A percentile compares a stretch with the other conserved stretches of the same genome.
Conservation (phyloP, 2,329 filamentous ascomycete genomes). For the Nannizziopsis barbatae region DNA sequence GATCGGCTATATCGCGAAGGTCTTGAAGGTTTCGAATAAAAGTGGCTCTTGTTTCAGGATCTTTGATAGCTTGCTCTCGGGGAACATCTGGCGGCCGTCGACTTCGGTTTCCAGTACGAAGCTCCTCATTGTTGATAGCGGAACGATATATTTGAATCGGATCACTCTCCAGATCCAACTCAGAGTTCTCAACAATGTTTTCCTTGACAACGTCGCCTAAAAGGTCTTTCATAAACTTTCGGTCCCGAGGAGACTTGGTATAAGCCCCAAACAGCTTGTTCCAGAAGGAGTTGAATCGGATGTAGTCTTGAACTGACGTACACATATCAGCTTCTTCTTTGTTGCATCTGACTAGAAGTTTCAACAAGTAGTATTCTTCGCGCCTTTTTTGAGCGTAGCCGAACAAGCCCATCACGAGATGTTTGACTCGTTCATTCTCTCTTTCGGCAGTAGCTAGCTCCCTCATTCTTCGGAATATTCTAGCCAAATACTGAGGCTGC, state of each 20-base stretch:
- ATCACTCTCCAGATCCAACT: conserved; percentile 87
- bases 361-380: conserved; percentile 93
- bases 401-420: conserved; percentile 90
- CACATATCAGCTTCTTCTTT: conserved; percentile 74
- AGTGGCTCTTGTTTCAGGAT: conserved; percentile 78
- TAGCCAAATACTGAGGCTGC: conserved; percentile 84
- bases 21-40: conserved; percentile 94
- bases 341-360: conserved; percentile 70
- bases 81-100: conserved; percentile 72
- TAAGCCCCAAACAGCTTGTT: conserved; percentile 76
- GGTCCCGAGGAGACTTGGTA: conserved; percentile 77
- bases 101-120: conserved; percentile 78
- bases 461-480: conserved; percentile 72
- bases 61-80: conserved; percentile 87
- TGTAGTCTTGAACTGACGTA: conserved; percentile 65
- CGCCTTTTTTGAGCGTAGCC: conserved; percentile 93
- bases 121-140: conserved; percentile 92
- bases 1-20: conserved; percentile 84
- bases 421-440: conserved; percentile 83
- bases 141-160: conserved; percentile 95
- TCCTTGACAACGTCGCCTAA: conserved; percentile 76
- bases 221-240: conserved; percentile 81
- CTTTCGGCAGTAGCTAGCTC: conserved; percentile 80
- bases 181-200: conserved; percentile 84
- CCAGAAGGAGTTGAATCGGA: conserved; percentile 89